Evolutionary conservation across 768 basidiomycete species (phyloP).

Genomic region (Tulasnella sp.): DNA sequence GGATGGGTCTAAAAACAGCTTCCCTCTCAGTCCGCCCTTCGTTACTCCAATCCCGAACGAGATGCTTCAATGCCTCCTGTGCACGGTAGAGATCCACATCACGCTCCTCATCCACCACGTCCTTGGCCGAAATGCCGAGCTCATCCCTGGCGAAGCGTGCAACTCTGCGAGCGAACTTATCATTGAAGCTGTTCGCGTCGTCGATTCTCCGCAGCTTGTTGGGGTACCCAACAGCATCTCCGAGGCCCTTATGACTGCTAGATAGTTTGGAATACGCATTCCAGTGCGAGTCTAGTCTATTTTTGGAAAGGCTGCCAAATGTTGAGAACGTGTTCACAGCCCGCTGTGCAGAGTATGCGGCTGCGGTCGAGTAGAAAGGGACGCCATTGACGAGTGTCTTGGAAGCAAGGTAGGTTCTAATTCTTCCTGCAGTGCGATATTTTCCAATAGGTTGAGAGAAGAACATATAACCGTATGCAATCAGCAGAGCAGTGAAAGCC

Average conservation of each 20-base stretch:
- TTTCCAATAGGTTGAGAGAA: neutral
- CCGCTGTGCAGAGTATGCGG: constrained; percentile 10
- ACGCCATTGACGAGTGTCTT: neutral
- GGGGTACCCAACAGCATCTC: constrained; percentile 4
- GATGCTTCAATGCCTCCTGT: constrained; percentile 52
- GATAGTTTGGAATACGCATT: neutral
- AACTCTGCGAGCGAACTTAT: neutral
- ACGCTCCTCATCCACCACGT: neutral
- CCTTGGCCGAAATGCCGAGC: neutral
- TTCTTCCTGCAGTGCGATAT: constrained; percentile 1
- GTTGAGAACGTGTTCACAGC: constrained; percentile 11
- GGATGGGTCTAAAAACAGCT: constrained; percentile 43
- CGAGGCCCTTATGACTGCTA: neutral
- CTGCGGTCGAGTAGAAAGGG: constrained; percentile 10
- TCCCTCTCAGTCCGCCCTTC: constrained; percentile 45
- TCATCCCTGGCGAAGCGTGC: constrained; percentile 4
- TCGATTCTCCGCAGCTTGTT: neutral
- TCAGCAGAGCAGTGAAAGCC: too few species aligned
- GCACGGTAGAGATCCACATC: constrained; percentile 37
- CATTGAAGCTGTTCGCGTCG: neutral
- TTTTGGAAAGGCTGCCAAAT: neutral
- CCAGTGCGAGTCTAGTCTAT: neutral
- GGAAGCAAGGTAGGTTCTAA: neutral
- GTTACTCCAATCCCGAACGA: constrained; percentile 56
- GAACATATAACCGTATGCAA: neutral